Evolutionary conservation across 169 alveolate genomes (phyloP), one percentile per base, ranked within the genome.

Genomic region (Fabrea salina): DNA sequence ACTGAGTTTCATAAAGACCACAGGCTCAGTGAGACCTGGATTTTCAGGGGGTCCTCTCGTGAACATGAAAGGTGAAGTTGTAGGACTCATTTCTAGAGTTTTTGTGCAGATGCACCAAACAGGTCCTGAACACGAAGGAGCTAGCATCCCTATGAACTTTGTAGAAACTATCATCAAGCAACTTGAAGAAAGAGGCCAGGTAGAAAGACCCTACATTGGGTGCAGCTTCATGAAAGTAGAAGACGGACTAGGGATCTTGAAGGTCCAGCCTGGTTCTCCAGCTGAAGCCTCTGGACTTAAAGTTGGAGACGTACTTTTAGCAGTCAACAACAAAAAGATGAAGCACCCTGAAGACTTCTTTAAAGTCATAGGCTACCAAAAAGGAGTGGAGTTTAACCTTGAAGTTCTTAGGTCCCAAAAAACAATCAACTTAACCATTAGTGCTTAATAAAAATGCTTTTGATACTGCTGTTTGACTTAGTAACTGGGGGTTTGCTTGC

Each of bases 11-110:
- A 32, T 64, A 5, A 64, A 22, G 33, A 64, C 57, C 16, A 64
- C 33, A 0, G 75, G 75, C 19, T 37, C 30, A 2, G 30, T 64
- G 27, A 64, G 54, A n/a, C 51, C 75, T 64, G 75, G 75, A n/a
- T 64, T 32, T 40, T 64, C 75, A 1, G 75, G 75, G 41, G 75
- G 75, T 0, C 75, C 75, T 32, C 41, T 33, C 16, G 75, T 64
- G 16, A 64, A 64, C 41, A 32, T 64, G 50, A 41, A 64, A 0
- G 75, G 75, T 5, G 1, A 64, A 40, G 75, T 64, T 37, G 75
- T 64, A 16, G 75, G 75, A 37, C 27, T 64, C 11, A 64, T 41
- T 0, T 19, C 57, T 5, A 64, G 30, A 40, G 47, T 64, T 25
- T 64, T 35, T 64, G 27, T 64, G n/a, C 30, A 40, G 39, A 8